Percentiles rank a stretch among this genome's conserved stretches.
Evolutionary conservation across 805 yeast species (phyloP).

Genomic region (Saccharomycopsis oosterbeekiorum): DNA sequence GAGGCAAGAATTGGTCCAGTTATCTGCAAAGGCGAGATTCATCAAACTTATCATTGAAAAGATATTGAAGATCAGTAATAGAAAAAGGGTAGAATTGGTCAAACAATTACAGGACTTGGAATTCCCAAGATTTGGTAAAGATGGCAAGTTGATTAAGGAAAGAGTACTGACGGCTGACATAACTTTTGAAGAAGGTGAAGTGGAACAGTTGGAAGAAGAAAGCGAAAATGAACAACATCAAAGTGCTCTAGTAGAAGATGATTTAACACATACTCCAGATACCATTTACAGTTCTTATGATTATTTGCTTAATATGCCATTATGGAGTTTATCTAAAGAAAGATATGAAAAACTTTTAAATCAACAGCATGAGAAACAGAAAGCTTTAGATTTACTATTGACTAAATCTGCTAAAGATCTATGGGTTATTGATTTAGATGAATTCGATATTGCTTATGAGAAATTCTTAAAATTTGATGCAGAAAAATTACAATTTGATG

Average conservation of each 20-base stretch:
- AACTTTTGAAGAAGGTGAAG: conserved; percentile 31
- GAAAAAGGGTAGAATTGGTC: conserved; percentile 55
- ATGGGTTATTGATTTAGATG: conserved; percentile 79
- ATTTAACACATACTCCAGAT: conserved; percentile 31
- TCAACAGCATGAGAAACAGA: conserved; percentile 65
- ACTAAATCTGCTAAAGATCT: conserved; percentile 72
- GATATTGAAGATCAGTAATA: conserved; percentile 61
- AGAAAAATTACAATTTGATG: conserved; percentile 29
- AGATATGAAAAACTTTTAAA: conserved; percentile 70
- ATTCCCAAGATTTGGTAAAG: conserved; percentile 60
- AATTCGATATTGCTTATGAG: conserved; percentile 56
- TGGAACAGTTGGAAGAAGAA: conserved; percentile 31
- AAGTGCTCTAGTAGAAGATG: conserved; percentile 24
- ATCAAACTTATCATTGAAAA: conserved; percentile 81
- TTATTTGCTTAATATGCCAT: conserved; percentile 82
- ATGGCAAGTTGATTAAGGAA: conserved; percentile 21
- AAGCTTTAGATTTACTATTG: conserved; percentile 56
- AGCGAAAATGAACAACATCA: conserved; percentile 31
- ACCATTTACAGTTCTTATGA: conserved; percentile 64
- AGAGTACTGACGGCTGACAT: conserved; percentile 20
- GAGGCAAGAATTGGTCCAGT: conserved; percentile 63
- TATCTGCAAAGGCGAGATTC: conserved; percentile 80
- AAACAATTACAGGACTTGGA: conserved; percentile 50
- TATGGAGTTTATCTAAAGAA: conserved; percentile 89
- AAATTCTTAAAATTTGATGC: conserved; percentile 58